These are phyloP conservation scores for Artemisia argyi DNA, from an alignment of 129 eudicot species.

Conservation along the genomic window DNA sequence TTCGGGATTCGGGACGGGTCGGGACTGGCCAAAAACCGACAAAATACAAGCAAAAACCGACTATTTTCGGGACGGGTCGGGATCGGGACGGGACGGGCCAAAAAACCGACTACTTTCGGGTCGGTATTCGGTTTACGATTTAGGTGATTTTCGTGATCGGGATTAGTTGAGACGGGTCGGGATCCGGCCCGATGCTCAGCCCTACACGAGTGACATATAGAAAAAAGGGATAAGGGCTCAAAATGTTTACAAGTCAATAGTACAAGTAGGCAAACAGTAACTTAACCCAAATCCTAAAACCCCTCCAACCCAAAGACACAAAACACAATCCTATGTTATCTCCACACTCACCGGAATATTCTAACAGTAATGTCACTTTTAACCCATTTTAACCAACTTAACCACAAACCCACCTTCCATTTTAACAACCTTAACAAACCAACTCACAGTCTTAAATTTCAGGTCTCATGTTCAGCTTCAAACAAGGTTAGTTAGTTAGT, in stretches of 20 bases:
- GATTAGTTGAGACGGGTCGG: too few species aligned
- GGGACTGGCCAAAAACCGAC: too few species aligned
- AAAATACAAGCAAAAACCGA: too few species aligned
- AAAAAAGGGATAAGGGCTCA: not conserved
- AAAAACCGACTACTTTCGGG: too few species aligned
- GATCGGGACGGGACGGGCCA: too few species aligned
- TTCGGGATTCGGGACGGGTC: too few species aligned
- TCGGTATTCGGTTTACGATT: too few species aligned
- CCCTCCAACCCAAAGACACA: not conserved
- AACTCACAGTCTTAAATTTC: constrained; percentile 17
- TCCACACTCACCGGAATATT: constrained; percentile 19
- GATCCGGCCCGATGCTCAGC: too few species aligned
- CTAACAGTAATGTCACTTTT: constrained; percentile 39
- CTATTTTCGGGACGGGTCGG: too few species aligned
- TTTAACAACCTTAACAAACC: constrained; percentile 3
- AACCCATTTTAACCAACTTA: constrained; percentile 25
- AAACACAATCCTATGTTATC: not conserved
- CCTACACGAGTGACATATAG: too few species aligned
- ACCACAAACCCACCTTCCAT: constrained; percentile 21
- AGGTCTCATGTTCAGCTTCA: constrained; percentile 40
- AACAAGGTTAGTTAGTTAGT: constrained; percentile 36
- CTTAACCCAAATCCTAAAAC: constrained; percentile 17
- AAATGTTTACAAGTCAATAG: constrained; percentile 11
- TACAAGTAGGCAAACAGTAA: constrained; percentile 17
- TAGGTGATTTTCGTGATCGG: too few species aligned